Conservation (phyloP, 169 alveolate species). For the Cryptosporidium tyzzeri region DNA sequence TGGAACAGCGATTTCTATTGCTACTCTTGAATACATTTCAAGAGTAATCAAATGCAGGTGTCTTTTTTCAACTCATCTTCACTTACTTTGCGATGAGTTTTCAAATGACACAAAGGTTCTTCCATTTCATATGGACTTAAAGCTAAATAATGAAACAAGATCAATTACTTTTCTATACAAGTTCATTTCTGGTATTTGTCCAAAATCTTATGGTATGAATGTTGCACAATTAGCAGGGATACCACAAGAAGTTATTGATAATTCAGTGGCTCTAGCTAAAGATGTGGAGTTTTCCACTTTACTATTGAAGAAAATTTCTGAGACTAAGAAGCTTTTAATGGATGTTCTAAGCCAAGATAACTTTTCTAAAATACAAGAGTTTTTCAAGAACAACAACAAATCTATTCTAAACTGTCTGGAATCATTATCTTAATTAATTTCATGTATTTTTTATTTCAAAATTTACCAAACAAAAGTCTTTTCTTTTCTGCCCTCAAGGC, state of each 20-base stretch:
- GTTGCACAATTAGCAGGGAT: constrained; percentile 96
- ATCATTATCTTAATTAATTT: constrained; percentile 1
- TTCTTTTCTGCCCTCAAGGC: background rate
- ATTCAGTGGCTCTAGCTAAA: constrained; percentile 59
- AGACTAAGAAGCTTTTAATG: background rate
- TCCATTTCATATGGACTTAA: constrained; percentile 77
- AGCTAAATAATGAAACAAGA: constrained; percentile 79
- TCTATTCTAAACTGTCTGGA: background rate
- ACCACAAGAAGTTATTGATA: constrained; percentile 80
- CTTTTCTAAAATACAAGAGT: constrained; percentile 3
- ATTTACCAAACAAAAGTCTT: background rate
- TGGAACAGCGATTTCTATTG: constrained; percentile 98
- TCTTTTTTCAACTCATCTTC: constrained; percentile 97
- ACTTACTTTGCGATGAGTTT: constrained; percentile 86
- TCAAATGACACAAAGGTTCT: constrained; percentile 75
- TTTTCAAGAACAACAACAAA: constrained; percentile 16
- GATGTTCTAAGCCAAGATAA: constrained; percentile 15
- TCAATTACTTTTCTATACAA: constrained; percentile 91
- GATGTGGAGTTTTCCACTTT: constrained; percentile 53
- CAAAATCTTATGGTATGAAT: constrained; percentile 95
- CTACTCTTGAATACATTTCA: constrained; percentile 90
- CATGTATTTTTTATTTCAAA: background rate
- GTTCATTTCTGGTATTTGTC: constrained; percentile 94
- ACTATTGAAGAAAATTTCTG: constrained; percentile 18
- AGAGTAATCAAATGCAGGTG: constrained; percentile 86